Conservation (phyloP, 148 eudicot species). For the Diospyros lotus region DNA sequence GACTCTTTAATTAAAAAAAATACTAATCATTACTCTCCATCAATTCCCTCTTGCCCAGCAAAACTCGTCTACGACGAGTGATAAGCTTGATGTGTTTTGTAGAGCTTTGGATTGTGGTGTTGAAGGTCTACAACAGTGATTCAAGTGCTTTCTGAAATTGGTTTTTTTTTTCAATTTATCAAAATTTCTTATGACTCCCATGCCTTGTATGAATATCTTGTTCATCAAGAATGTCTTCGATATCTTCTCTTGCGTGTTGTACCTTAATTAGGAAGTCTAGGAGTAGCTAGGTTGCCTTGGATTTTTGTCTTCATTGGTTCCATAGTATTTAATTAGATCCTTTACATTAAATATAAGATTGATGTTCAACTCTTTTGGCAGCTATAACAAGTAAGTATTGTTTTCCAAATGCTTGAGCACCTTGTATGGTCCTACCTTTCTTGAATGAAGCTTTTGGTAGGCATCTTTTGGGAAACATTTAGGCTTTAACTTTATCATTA, state of each 20-base stretch:
- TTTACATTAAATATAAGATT: not conserved
- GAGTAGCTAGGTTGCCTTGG: not conserved
- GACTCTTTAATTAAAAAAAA: too few species aligned
- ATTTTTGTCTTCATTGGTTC: not conserved
- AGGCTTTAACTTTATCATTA: not conserved
- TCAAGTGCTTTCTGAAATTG: constrained; percentile 6
- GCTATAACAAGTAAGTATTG: constrained; percentile 1
- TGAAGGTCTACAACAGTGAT: not conserved
- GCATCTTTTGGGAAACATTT: not conserved
- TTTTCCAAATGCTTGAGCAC: not conserved
- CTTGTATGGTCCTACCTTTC: not conserved
- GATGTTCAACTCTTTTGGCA: not conserved
- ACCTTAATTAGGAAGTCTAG: not conserved
- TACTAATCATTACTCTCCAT: not conserved
- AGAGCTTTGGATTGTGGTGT: not conserved
- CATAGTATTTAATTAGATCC: not conserved
- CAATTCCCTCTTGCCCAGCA: not conserved
- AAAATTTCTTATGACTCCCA: not conserved
- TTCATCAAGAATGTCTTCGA: constrained; percentile 1
- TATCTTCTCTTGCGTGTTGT: not conserved
- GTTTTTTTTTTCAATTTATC: not conserved
- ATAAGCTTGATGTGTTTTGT: not conserved
- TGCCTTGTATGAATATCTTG: not conserved
- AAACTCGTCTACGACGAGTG: not conserved
- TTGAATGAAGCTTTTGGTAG: not conserved